These are phyloP conservation scores for Podospora sp. DNA, from an alignment of 495 filamentous ascomycete genomes.

Conservation along the genomic window DNA sequence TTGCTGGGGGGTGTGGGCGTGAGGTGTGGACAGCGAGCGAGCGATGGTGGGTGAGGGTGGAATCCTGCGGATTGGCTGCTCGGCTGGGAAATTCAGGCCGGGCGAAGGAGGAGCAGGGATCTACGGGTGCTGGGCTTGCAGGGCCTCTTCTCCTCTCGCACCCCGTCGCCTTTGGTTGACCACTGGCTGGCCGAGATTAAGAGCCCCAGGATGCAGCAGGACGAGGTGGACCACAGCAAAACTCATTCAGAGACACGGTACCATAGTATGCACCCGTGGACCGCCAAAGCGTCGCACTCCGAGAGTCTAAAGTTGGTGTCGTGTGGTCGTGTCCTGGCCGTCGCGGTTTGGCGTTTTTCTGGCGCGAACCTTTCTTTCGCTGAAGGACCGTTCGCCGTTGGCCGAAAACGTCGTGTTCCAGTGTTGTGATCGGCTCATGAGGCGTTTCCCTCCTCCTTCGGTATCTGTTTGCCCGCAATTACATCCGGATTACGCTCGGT, in stretches of 20 bases:
- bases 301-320: conserved; percentile 20
- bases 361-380: conserved; percentile 20
- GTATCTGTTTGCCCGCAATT: background rate
- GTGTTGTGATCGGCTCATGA: background rate
- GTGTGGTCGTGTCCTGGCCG: conserved; percentile 15
- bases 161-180: conserved; percentile 28
- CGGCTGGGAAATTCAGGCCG: conserved; percentile 43
- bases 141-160: conserved; percentile 25
- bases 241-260: conserved; percentile 39
- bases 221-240: conserved; percentile 32
- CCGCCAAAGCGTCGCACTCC: conserved; percentile 35
- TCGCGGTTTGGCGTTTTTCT: conserved; percentile 18
- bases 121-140: conserved; percentile 35
- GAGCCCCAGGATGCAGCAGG: conserved; percentile 33
- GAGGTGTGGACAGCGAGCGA: conserved; percentile 11
- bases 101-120: conserved; percentile 39
- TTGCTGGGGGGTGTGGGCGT: conserved; percentile 6
- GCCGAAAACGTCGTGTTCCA: background rate
- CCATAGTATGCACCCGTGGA: conserved; percentile 35
- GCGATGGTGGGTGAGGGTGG: conserved; percentile 32
- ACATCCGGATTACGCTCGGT: background rate
- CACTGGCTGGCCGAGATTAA: conserved; percentile 34
- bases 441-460: background rate
- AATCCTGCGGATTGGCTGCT: conserved; percentile 38
- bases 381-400: conserved; percentile 16